Evolutionary conservation across 345 rosid species (phyloP).

Genomic region (Linum lewisii): DNA sequence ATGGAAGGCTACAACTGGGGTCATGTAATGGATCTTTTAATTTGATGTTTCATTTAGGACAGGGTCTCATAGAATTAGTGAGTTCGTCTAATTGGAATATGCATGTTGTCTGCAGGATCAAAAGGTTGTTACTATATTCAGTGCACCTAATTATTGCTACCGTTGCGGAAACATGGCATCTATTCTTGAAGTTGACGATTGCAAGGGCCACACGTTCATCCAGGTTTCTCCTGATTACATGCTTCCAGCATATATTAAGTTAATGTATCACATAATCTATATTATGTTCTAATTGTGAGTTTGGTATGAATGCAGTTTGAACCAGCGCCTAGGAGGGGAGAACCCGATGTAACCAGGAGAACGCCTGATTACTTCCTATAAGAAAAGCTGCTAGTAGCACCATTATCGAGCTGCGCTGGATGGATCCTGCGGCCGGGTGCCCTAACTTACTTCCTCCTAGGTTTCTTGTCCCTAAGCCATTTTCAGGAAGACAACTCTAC

Average conservation of each 20-base stretch:
- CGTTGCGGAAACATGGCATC: slow-evolving; percentile 5
- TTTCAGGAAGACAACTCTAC: background rate
- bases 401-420: background rate
- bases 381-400: background rate
- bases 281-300: background rate
- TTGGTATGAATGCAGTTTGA: background rate
- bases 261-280: too few relatives aligned
- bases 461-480: background rate
- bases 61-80: background rate
- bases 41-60: background rate
- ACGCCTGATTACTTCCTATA: slow-evolving; percentile 7
- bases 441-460: background rate
- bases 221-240: background rate
- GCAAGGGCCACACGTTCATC: slow-evolving; percentile 5
- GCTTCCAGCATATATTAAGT: background rate
- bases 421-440: background rate
- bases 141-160: slow-evolving; percentile 6
- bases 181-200: slow-evolving; percentile 1
- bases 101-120: background rate
- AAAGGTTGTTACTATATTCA: slow-evolving; percentile 4
- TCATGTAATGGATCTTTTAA: slow-evolving; percentile 40
- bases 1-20: slow-evolving; percentile 99
- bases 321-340: slow-evolving; percentile 7
- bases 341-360: slow-evolving; percentile 8
- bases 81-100: background rate